Conservation (phyloP, 805 yeast species). For the Ogataea minuta region DNA sequence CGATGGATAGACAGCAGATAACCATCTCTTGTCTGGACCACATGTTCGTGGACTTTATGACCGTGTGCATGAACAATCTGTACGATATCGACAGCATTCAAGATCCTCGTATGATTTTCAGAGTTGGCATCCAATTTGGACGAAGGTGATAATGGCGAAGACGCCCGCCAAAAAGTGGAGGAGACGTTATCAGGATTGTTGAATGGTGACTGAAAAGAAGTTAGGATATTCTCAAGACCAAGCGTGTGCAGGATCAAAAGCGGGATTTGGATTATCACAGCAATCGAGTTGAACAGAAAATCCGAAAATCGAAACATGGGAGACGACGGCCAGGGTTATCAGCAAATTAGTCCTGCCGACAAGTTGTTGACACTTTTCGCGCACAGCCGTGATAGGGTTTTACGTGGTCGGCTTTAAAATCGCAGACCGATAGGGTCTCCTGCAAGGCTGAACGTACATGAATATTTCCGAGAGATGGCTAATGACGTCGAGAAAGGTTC, state of each 20-base stretch:
- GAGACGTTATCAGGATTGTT: conserved; percentile 25
- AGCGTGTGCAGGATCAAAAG: conserved; percentile 22
- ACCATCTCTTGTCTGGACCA: conserved; percentile 75
- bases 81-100: conserved; percentile 31
- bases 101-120: conserved; percentile 17
- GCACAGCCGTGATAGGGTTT: too few species aligned
- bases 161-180: conserved; percentile 1
- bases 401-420: too few species aligned
- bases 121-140: conserved; percentile 1
- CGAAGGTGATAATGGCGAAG: background rate
- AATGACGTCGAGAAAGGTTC: too few species aligned
- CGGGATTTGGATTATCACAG: conserved; percentile 23
- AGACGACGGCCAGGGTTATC: background rate
- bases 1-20: conserved; percentile 78
- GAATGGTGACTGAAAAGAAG: conserved; percentile 15
- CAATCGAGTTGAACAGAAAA: conserved; percentile 9
- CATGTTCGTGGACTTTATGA: conserved; percentile 70
- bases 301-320: background rate
- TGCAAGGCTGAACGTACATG: too few species aligned
- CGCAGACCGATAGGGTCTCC: too few species aligned
- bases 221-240: conserved; percentile 21
- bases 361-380: too few species aligned
- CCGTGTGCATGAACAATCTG: conserved; percentile 45
- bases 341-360: background rate
- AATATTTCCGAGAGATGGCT: too few species aligned